Evolutionary conservation across 2,329 filamentous ascomycete genomes (phyloP), one percentile per base, ranked within the genome.

Genomic region (Fusarium sp.): DNA sequence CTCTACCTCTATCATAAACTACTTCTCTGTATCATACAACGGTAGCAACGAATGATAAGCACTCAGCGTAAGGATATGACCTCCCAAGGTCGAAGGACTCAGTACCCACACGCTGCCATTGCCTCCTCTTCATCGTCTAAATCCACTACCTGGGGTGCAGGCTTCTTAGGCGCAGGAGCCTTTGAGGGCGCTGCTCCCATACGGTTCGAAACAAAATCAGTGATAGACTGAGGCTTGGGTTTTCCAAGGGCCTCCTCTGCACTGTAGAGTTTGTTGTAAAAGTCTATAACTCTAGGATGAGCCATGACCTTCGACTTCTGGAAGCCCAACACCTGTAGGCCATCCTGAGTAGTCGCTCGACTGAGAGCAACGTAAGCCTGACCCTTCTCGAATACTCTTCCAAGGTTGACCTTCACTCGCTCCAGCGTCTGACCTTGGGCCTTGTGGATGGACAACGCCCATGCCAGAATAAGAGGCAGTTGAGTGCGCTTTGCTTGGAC

Each of bases 401-500:
- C 92, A 1, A 99, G 84, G 76, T 99, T 94, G 24, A 99, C 96
- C 75, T 97, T 97, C 61, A 99, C 96, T 49, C 95, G 86, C 74
- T 97, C 94, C 24, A 97, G 82, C 2, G 95, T 98, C 77, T 98
- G 95, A 2, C 95, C 95, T 77, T 98, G 95, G 1, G 96, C 96
- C 80, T 99, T 99, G 83, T 99, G 96, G 61, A 99, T 99, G 1
- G 94, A 97, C 20, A 99, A 81, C 3, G 96, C 96, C 96, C 96
- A 99, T 0, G 96, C 96, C 28, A 99, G 84, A 65, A 99, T 98
- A 49, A 99, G 84, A 1, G 96, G 96, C 3, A 95, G 79, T 72
- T 95, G 92, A 44, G 86, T 86, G 38, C 96, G 91, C 62, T 93
- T 92, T 3, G 96, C 96, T 77, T 97, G 94, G 1, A 98, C 85